Base-by-base conservation (phyloP, 2,329 filamentous ascomycete genomes). In the Didymella pomorum region DNA sequence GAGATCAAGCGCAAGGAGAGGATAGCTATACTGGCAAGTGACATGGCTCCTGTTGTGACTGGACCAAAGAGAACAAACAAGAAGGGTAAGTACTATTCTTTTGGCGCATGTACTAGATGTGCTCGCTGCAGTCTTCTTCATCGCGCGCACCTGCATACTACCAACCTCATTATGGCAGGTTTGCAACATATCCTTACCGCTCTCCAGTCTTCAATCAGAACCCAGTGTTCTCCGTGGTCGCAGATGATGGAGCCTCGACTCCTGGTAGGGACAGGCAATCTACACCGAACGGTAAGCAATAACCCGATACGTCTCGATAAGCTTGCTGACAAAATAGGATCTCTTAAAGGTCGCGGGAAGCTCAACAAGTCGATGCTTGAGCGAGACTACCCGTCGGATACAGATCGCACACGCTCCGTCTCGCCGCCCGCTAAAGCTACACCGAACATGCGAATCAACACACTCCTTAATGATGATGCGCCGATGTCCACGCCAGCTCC, bases 1-100 rank as follows among this genome's bases (percentile, higher is more conserved):
- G 82, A 86, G 63, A 82, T 85, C 65, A 93, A 93, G 79, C 86
- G 90, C 76, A 87, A 86, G 70, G 90, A 92, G 75, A 83, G 90
- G 50, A 89, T 88, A 65, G 72, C 79, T 67, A 93, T 93, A 63
- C 84, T 93, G 49, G 88, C 89, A 62, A 88, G 87, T 69, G 91
- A 93, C 68, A 89, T 90, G 73, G 87, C 86, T 26, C 89, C 88
- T 56, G 81, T 89, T 6, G 87, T 83, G 65, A 82, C 81, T 8
- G 81, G 81, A 7, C 78, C 81, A 3, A 83, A 83, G 71, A 76
- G 81, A 10, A 80, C 79, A 1, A 76, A 79, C 56, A 83, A 82
- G 66, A 82, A 81, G 61, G 79, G 79, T 70, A 52, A 74, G 68
- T 72, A 8, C 2, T 11, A 33, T 50, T 23, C 12, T 33, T 12